Conservation (phyloP, 768 basidiomycete species). For the Pleurotus cornucopiae region DNA sequence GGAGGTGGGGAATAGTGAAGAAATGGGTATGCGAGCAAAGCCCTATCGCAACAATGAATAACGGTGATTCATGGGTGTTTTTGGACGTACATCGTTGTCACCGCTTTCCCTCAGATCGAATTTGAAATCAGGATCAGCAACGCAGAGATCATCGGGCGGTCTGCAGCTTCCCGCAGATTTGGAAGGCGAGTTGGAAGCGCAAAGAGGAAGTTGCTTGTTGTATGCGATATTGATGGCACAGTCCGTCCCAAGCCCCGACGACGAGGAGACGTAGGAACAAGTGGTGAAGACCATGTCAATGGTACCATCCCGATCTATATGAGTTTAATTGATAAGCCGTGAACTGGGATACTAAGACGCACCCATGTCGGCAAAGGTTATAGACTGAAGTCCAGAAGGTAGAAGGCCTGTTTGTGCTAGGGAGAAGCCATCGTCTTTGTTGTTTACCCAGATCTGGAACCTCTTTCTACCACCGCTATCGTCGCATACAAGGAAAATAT, state of each 20-base stretch:
- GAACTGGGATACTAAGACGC: conserved; percentile 11
- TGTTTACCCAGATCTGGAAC: conserved; percentile 92
- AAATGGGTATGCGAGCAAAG: conserved; percentile 63
- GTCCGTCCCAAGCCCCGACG: conserved; percentile 66
- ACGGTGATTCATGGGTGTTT: background rate
- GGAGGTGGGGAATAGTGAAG: conserved; percentile 45
- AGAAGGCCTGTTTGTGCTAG: conserved; percentile 65
- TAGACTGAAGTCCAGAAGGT: conserved; percentile 70
- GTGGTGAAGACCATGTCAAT: conserved; percentile 93
- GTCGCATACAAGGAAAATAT: conserved; percentile 87
- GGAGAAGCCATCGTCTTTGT: conserved; percentile 70
- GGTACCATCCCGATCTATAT: conserved; percentile 87
- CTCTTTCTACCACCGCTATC: conserved; percentile 50
- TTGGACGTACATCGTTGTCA: conserved; percentile 42
- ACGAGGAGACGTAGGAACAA: conserved; percentile 65
- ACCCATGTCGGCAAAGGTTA: conserved; percentile 93
- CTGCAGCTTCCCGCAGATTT: conserved; percentile 63
- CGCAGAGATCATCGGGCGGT: conserved; percentile 76
- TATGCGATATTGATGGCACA: conserved; percentile 91
- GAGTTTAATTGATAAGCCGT: background rate
- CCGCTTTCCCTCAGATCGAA: conserved; percentile 59
- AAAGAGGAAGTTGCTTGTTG: conserved; percentile 86
- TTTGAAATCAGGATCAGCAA: conserved; percentile 72
- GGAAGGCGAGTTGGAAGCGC: conserved; percentile 51
- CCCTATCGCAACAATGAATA: conserved; percentile 36